phyloP scores from a whole-genome alignment of 257 asterid species.

The Solanum pimpinellifolium region DNA sequence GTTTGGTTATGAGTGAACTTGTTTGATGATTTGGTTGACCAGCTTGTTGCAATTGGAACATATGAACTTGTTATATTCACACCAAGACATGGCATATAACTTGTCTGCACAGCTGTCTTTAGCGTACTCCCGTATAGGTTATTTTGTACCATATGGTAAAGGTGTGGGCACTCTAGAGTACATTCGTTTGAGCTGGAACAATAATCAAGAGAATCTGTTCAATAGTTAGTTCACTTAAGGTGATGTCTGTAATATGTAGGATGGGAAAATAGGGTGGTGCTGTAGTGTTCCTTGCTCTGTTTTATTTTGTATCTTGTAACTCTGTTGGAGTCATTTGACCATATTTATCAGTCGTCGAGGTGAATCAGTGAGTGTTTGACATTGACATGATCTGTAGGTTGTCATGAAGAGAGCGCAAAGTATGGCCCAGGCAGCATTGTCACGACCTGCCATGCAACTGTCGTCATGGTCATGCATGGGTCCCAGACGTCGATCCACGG shows the following conservation, averaged over 20 bases:
- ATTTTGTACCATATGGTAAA: too few species aligned
- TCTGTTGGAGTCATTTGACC: neutral
- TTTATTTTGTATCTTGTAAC: neutral
- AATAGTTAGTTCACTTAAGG: neutral
- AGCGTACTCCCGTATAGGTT: too few species aligned
- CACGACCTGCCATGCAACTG: slow-evolving; percentile 50
- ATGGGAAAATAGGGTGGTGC: neutral
- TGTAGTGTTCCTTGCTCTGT: neutral
- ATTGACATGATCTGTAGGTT: slow-evolving; percentile 27
- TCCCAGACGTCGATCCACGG: slow-evolving; percentile 76
- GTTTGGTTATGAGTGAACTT: neutral
- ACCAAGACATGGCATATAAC: too few species aligned
- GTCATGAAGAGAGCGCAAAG: slow-evolving; percentile 96
- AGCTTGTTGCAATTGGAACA: too few species aligned
- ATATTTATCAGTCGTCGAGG: neutral
- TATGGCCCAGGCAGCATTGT: slow-evolving; percentile 97
- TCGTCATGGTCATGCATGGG: slow-evolving; percentile 95
- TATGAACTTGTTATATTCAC: too few species aligned
- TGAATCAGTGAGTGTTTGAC: neutral
- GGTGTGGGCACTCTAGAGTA: too few species aligned
- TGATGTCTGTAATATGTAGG: neutral
- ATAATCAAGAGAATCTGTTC: neutral
- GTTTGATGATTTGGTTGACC: neutral
- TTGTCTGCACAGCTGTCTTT: too few species aligned
- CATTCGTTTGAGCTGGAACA: neutral